Evolutionary conservation across 768 basidiomycete species (phyloP).

Genomic region (Tulasnella sp.): DNA sequence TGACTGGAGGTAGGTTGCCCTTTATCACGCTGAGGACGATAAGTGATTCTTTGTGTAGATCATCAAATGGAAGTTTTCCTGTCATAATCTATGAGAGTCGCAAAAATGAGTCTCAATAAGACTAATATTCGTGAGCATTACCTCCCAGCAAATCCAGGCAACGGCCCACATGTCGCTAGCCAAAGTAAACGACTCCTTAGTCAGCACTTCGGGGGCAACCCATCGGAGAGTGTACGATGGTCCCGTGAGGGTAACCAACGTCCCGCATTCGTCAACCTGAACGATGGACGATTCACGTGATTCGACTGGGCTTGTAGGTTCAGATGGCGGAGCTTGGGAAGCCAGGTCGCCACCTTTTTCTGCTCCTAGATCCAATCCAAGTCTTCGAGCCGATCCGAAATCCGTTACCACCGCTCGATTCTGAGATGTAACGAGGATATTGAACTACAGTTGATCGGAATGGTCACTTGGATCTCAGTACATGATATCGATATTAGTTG

Average conservation of each 20-base stretch:
- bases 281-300: too few species aligned
- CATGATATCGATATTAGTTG: not conserved
- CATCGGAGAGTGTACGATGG: not conserved
- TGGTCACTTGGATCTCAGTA: not conserved
- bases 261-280: not conserved
- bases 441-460: not conserved
- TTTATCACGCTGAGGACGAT: not conserved
- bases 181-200: not conserved
- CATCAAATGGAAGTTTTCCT: not conserved
- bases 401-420: not conserved
- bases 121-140: not conserved
- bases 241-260: not conserved
- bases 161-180: not conserved
- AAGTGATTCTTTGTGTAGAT: not conserved
- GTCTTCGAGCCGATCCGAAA: not conserved
- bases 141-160: not conserved
- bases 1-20: not conserved
- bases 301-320: too few species aligned
- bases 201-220: not conserved
- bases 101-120: not conserved
- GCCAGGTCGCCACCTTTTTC: not conserved
- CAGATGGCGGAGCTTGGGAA: too few species aligned
- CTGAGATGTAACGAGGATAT: not conserved
- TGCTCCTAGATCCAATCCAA: not conserved
- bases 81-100: not conserved